A percentile compares a stretch with the other conserved stretches of the same genome.
Evolutionary conservation across 1,139 yeast species (phyloP).

Genomic region (Pichia sp.): DNA sequence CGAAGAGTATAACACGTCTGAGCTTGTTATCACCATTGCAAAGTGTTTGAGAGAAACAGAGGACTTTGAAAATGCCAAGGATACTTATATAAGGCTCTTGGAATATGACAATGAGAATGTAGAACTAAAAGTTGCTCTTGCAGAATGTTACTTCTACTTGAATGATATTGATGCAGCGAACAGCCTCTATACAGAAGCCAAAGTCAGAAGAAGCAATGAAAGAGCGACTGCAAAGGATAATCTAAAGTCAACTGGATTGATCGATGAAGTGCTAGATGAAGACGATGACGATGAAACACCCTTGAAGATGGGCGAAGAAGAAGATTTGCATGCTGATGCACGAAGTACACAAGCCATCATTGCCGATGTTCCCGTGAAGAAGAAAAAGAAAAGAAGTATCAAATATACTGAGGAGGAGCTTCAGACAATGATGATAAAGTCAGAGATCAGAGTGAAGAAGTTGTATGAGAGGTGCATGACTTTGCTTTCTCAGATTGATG

Average conservation of each 20-base stretch:
- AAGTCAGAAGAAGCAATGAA: conserved; percentile 27
- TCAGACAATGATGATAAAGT: conserved; percentile 48
- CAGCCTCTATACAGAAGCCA: conserved; percentile 45
- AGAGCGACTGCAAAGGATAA: conserved; percentile 27
- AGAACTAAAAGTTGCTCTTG: conserved; percentile 70
- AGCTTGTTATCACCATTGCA: conserved; percentile 59
- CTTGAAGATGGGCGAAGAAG: no score
- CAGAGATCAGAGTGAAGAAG: conserved; percentile 55
- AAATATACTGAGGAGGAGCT: conserved; percentile 47
- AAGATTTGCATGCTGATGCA: conserved; percentile 17
- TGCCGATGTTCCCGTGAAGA: conserved; percentile 23
- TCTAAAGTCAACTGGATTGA: conserved; percentile 2
- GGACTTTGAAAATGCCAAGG: conserved; percentile 62
- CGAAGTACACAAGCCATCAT: conserved; percentile 24
- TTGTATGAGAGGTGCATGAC: conserved; percentile 57
- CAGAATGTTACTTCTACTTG: conserved; percentile 72
- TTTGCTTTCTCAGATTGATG: conserved; percentile 35
- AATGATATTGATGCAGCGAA: conserved; percentile 62
- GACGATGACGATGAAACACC: conserved; percentile 21
- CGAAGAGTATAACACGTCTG: conserved; percentile 43
- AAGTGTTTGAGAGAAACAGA: conserved; percentile 72
- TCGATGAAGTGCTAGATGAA: conserved; percentile 3
- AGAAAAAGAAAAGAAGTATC: conserved; percentile 17
- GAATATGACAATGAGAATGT: conserved; percentile 55
- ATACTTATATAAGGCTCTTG: conserved; percentile 52